phyloP scores from a whole-genome alignment of 2,329 filamentous ascomycete genomes.

The Onygenales sp. region DNA sequence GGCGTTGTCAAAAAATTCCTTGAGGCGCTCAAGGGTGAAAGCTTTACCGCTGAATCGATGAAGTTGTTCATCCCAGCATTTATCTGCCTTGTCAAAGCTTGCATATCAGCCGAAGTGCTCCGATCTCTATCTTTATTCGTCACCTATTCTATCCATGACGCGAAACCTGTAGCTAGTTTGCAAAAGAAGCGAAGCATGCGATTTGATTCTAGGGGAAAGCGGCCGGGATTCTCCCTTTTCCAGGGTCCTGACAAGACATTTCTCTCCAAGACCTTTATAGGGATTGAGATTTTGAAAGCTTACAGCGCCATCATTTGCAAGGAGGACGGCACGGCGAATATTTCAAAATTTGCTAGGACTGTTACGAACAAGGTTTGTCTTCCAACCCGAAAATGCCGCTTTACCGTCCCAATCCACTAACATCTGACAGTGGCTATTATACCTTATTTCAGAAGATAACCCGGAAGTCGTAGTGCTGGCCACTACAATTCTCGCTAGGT shows the following conservation, averaged over 20 bases:
- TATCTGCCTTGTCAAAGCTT: slow-evolving; percentile 67
- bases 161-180: slow-evolving; percentile 27
- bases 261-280: slow-evolving; percentile 58
- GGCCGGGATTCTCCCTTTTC: slow-evolving; percentile 30
- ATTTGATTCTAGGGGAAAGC: slow-evolving; percentile 21
- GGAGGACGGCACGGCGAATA: slow-evolving; percentile 55
- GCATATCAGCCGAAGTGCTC: slow-evolving; percentile 74
- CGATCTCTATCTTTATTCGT: slow-evolving; percentile 84
- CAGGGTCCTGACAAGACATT: slow-evolving; percentile 23
- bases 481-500: slow-evolving; percentile 70
- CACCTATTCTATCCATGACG: slow-evolving; percentile 77
- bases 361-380: slow-evolving; percentile 78
- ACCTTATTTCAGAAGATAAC: slow-evolving; percentile 80
- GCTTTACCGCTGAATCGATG: slow-evolving; percentile 61
- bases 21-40: slow-evolving; percentile 81
- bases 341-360: slow-evolving; percentile 82
- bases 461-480: slow-evolving; percentile 72
- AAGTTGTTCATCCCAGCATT: slow-evolving; percentile 71
- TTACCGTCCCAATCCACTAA: slow-evolving; percentile 6
- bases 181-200: slow-evolving; percentile 38
- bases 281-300: slow-evolving; percentile 64
- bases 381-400: slow-evolving; percentile 16
- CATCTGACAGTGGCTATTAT: slow-evolving; percentile 66
- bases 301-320: slow-evolving; percentile 72
- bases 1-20: slow-evolving; percentile 83